Base-by-base conservation (phyloP, 345 rosid species). In the Syzygium aromaticum region DNA sequence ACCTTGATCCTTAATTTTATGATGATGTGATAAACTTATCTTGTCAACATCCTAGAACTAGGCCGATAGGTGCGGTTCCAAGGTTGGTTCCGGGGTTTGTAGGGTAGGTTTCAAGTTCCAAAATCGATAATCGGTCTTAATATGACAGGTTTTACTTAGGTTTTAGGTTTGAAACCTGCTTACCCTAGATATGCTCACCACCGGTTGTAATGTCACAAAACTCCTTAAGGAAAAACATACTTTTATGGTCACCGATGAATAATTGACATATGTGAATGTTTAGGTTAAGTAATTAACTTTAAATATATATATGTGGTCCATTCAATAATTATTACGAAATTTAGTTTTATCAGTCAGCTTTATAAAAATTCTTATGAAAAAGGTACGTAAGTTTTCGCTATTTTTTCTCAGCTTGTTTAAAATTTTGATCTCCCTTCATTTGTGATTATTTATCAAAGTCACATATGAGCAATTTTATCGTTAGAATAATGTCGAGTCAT, bases 71-170 rank as follows among this genome's bases (percentile, higher is more conserved):
- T 17, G 22, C 0, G 0, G 7, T 12, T 12, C 16, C 0, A 54
- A 0, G 21, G 3, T 54, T 8, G 1, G 0, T 0, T 54, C 9
- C 0, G 19, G 10, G 23, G 23, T 54, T 3, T 19, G 17, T 4
- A 54, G 1, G 10, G 9, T 54, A 7, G 57, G 9, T 19, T 54
- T 8, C 0, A 5, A 6, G 28, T 27, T 59, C 2, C 8, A 4
- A 59, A 59, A 12, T 4, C 1, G 0, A 15, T 2, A 59, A 8
- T 9, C 2, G 2, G 3, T 27, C 3, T 0, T 27, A 2, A 59
- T 0, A 59, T 3, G 67, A 59, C 25, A 5, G 13, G 64, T 59
- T 59, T 25, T 22, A 21, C 11, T 54, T 54, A 54, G 59, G 25
- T 54, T 54, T 54, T 2, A 54, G 59, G 5, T 21, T 23, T 54